Conservation (phyloP, 306 rosid genomes). For the Vicia faba region DNA sequence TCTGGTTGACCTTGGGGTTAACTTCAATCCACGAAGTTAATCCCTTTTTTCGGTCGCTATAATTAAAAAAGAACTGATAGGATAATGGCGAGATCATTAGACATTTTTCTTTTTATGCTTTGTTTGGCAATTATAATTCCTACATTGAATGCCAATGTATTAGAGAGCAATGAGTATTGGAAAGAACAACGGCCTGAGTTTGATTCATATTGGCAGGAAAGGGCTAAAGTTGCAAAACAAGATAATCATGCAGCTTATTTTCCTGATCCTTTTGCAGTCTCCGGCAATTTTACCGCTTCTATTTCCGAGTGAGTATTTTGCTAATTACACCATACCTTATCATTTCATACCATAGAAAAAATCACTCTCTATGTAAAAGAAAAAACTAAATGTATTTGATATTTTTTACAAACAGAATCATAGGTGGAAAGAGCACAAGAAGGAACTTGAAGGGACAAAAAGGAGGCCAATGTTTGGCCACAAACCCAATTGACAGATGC, state of each 20-base stretch:
- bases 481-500: slow-evolving; percentile 82
- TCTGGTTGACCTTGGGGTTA: slow-evolving; percentile 10
- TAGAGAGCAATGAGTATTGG: slow-evolving; percentile 29
- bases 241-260: slow-evolving; percentile 34
- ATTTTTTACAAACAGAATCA: not conserved
- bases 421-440: slow-evolving; percentile 26
- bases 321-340: not conserved
- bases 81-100: not conserved
- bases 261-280: slow-evolving; percentile 47
- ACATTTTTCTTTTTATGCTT: slow-evolving; percentile 29
- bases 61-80: not conserved
- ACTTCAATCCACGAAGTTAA: not conserved
- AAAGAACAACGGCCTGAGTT: not conserved
- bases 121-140: slow-evolving; percentile 30
- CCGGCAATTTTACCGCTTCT: slow-evolving; percentile 39
- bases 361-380: not conserved
- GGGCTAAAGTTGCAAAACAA: slow-evolving; percentile 40
- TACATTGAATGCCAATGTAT: slow-evolving; percentile 35
- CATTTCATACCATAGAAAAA: not conserved
- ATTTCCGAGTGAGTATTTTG: slow-evolving; percentile 49
- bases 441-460: slow-evolving; percentile 36
- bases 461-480: slow-evolving; percentile 43
- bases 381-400: not conserved
- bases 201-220: slow-evolving; percentile 62
- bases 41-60: not conserved